These are phyloP conservation scores for Casuarina cunninghamiana DNA, from an alignment of 306 rosid genomes.

Conservation along the genomic window DNA sequence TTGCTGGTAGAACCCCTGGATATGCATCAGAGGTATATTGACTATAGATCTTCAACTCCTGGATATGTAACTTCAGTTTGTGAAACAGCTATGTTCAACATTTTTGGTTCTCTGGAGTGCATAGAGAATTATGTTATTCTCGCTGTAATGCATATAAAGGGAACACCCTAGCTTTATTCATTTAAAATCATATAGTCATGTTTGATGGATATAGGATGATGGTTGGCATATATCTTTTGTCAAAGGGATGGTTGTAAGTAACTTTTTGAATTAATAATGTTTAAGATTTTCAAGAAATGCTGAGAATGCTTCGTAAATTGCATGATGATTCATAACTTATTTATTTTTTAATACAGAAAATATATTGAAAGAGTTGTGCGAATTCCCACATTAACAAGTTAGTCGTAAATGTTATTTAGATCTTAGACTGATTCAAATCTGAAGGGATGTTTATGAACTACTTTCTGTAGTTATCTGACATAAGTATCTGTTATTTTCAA, in stretches of 20 bases:
- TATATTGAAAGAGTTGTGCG: neutral
- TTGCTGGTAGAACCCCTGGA: conserved; percentile 85
- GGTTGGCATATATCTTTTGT: neutral
- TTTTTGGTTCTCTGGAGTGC: neutral
- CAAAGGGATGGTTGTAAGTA: neutral
- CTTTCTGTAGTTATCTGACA: neutral
- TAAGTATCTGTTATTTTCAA: conserved; percentile 33
- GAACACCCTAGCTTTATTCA: neutral
- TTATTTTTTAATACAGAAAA: neutral
- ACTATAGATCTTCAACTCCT: neutral
- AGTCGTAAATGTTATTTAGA: neutral
- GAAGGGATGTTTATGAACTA: neutral
- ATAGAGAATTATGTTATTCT: neutral
- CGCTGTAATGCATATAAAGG: neutral
- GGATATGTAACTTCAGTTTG: neutral
- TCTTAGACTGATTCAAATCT: neutral
- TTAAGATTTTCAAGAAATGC: neutral
- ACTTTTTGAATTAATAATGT: neutral
- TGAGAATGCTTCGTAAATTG: neutral
- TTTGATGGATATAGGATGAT: neutral
- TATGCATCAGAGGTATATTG: conserved; percentile 88
- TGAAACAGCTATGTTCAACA: neutral
- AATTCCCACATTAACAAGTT: conserved; percentile 1
- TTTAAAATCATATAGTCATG: neutral
- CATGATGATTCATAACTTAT: neutral